Base-by-base conservation (phyloP, 2,329 filamentous ascomycete genomes). In the Lachnellula occidentalis region DNA sequence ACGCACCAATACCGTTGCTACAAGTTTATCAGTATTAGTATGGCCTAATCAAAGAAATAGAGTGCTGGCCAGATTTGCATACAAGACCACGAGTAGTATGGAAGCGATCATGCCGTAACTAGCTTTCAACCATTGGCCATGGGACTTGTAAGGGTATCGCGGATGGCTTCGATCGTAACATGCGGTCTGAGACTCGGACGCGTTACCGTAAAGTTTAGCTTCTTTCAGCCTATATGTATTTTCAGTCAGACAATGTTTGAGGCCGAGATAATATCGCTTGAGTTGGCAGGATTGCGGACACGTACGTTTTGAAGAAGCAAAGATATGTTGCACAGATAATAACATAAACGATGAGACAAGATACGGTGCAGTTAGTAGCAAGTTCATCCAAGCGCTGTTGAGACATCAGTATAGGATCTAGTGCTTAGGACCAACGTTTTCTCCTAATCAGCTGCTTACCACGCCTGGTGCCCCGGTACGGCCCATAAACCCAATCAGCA, bases 251-350 rank as follows among this genome's bases (percentile, higher is more conserved):
- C 48, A 12, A 21, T 34, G 12, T 3, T 21, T 24, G 37, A 39
- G 17, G 15, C 24, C 11, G 5, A n/a, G 11, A 36, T 5, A 4
- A 31, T 1, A 31, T 31, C 27, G 9, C 27, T 31, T 31, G 27
- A 31, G 27, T 31, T 31, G 31, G 36, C 42, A 42, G 9, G 17
- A 53, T 6, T 27, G 8, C 3, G 15, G 19, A 39, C 15, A 51
- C 61, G 45, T 60, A 73, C 72, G 68, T 70, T 51, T 66, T 66
- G 60, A 67, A 72, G 58, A 73, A 73, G 27, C 57, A 67, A 37
- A 74, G 63, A 61, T 74, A 74, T 0, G 72, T 72, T 21, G 67
- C 71, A 50, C 71, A 74, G 15, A 74, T 72, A 14, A 68, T 67
- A 19, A 65, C 62, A 46, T 73, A 74, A 2, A 73, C 71, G 42